Base-by-base conservation (phyloP, 768 basidiomycete species). In the Kwoniella dejecticola region DNA sequence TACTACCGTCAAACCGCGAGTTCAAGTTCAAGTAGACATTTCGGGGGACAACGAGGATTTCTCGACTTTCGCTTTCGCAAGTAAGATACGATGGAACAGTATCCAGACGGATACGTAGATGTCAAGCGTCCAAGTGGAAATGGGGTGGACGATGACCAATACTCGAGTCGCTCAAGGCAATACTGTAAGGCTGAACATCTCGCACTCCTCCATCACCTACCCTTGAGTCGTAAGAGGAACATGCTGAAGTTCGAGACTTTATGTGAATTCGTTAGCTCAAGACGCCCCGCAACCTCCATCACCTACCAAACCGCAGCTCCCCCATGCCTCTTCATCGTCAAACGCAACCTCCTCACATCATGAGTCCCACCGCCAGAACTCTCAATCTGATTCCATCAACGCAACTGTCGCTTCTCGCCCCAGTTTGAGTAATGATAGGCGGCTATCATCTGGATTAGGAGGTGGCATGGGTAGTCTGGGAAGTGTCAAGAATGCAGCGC, bases 291-390 rank as follows among this genome's bases (percentile, higher is more conserved):
- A 62, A 44, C 62, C 66, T 4, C 58, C 52, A 19, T 64, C 58
- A 33, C 62, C 57, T 17, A 56, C 30, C 48, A 69, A 69, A 45
- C 42, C 48, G 17, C 40, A 45, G 19, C 45, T 69, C 4, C 30
- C 27, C 15, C 64, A 69, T 49, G 68, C 68, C n/a, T 69, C 68
- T 17, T 64, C 69, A 8, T 66, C 63, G 0, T 50, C 44, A 12
- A 57, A 49, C 27, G 33, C 56, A 26, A 30, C 68, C 11, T 52
- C 62, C 17, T 54, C 55, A n/a, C 27, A 56, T 52, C 13, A 45
- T 60, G 21, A 53, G 19, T 26, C 33, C 19, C 36, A 49, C 23
- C 40, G 56, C 23, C 48, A 50, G 19, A 15, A 46, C 17, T 47
- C 60, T 8, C 30, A 62, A 11, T 33, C 52, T 23, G 52, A 41